Percentiles rank a stretch among this genome's conserved stretches.
Conservation (phyloP, 2,329 filamentous ascomycete genomes). For the Tolypocladium cylindrosporum region DNA sequence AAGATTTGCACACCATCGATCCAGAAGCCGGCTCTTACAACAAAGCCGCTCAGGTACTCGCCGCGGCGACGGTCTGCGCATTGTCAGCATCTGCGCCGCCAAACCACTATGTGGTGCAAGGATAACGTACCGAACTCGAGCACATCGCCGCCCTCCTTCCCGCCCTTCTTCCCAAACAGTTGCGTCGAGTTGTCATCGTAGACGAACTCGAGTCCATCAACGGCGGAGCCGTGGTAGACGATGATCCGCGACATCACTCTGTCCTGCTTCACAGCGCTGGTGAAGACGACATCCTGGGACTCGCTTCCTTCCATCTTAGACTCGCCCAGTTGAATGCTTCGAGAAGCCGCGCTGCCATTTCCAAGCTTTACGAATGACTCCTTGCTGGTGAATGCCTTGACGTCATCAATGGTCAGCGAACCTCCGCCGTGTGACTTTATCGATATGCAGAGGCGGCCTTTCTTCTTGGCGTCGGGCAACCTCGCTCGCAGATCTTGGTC, state of each 20-base stretch:
- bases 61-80: slow-evolving; percentile 69
- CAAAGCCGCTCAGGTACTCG: slow-evolving; percentile 81
- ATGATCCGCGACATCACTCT: slow-evolving; percentile 67
- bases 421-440: slow-evolving; percentile 71
- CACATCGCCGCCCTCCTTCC: slow-evolving; percentile 57
- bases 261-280: slow-evolving; percentile 55
- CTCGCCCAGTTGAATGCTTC: slow-evolving; percentile 62
- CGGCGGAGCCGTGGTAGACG: slow-evolving; percentile 64
- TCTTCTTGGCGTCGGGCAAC: slow-evolving; percentile 63
- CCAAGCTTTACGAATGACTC: slow-evolving; percentile 64
- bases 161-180: slow-evolving; percentile 74
- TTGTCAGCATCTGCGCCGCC: background rate
- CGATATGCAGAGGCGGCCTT: slow-evolving; percentile 58
- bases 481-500: slow-evolving; percentile 65
- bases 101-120: background rate
- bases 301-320: slow-evolving; percentile 62
- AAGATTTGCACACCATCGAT: slow-evolving; percentile 85
- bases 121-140: slow-evolving; percentile 64
- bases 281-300: slow-evolving; percentile 64
- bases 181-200: slow-evolving; percentile 83
- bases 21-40: slow-evolving; percentile 68
- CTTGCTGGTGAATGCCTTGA: slow-evolving; percentile 61
- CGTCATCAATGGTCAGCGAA: slow-evolving; percentile 66
- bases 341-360: slow-evolving; percentile 59
- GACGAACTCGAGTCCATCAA: slow-evolving; percentile 85